phyloP scores from a whole-genome alignment of 441 rosid species.

The Euphorbia celastroides region DNA sequence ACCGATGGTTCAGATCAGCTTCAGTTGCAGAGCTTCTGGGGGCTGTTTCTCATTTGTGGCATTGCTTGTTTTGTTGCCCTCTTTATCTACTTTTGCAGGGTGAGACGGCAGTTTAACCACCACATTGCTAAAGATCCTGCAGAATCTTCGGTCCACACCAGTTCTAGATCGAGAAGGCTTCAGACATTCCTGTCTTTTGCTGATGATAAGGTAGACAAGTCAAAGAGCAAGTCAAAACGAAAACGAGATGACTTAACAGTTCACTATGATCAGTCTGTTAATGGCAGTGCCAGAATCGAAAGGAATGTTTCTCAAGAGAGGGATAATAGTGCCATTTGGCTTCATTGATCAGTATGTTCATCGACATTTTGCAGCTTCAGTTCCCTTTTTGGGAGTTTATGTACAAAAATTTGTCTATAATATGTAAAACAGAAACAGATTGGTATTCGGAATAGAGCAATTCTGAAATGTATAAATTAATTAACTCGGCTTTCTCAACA shows the following conservation, averaged over 20 bases:
- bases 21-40: constrained; percentile 79
- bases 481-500: too few relatives aligned
- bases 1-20: constrained; percentile 69
- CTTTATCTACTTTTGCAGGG: constrained; percentile 44
- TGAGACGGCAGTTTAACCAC: constrained; percentile 34
- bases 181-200: constrained; percentile 55
- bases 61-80: constrained; percentile 68
- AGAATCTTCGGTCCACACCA: constrained; percentile 22
- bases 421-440: background rate
- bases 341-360: constrained; percentile 20
- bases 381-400: background rate
- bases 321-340: constrained; percentile 21
- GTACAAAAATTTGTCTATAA: background rate
- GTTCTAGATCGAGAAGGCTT: constrained; percentile 41
- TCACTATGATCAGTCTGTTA: constrained; percentile 18
- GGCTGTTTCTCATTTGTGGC: constrained; percentile 73
- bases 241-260: constrained; percentile 38
- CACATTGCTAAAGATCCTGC: constrained; percentile 15
- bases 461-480: background rate
- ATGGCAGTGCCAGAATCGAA: constrained; percentile 19
- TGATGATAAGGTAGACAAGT: constrained; percentile 46
- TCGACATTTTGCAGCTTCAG: constrained; percentile 5
- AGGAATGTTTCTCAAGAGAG: background rate
- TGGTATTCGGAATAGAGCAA: background rate
- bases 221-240: constrained; percentile 46